Evolutionary conservation across 1,139 yeast genomes (phyloP).

Genomic region (Saccharomyces hybrid): DNA sequence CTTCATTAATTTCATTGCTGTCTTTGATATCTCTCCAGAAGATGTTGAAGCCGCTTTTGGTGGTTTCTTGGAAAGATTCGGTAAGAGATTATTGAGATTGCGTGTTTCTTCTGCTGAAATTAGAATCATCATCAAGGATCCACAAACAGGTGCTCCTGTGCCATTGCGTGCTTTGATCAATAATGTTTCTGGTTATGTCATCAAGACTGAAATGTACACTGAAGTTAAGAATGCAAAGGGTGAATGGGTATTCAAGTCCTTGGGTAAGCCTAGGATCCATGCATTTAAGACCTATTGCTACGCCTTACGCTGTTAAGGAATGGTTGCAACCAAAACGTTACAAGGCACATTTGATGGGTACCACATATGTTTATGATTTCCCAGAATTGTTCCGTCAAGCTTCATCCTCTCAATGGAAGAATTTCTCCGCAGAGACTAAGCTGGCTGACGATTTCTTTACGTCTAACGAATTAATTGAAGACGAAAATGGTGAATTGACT

Average conservation of each 20-base stretch:
- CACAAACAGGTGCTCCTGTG: slow-evolving; percentile 77
- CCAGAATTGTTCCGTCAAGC: slow-evolving; percentile 98
- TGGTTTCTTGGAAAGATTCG: slow-evolving; percentile 94
- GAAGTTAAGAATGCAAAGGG: slow-evolving; percentile 88
- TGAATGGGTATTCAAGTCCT: slow-evolving; percentile 93
- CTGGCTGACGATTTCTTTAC: slow-evolving; percentile 73
- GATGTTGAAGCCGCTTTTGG: slow-evolving; percentile 98
- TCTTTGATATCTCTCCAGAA: slow-evolving; percentile 84
- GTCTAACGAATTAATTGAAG: slow-evolving; percentile 70
- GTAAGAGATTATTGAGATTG: slow-evolving; percentile 92
- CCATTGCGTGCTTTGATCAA: slow-evolving; percentile 94
- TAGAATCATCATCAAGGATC: slow-evolving; percentile 89
- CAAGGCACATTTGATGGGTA: slow-evolving; percentile 96
- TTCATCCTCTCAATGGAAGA: slow-evolving; percentile 75
- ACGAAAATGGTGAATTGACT: slow-evolving; percentile 73
- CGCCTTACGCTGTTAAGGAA: slow-evolving; percentile 96
- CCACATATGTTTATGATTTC: slow-evolving; percentile 96
- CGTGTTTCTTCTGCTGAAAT: slow-evolving; percentile 97
- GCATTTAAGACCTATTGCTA: slow-evolving; percentile 92
- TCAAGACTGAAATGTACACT: slow-evolving; percentile 86
- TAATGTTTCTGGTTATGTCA: slow-evolving; percentile 95
- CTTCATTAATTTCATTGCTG: slow-evolving; percentile 92
- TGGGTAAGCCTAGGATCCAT: slow-evolving; percentile 91
- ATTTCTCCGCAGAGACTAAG: slow-evolving; percentile 45
- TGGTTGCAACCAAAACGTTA: slow-evolving; percentile 97